Percentiles rank a stretch among this genome's conserved stretches.
These are phyloP conservation scores for Chrysopogon serrulatus DNA, from an alignment of 176 grass and related monocot species.

Conservation along the genomic window DNA sequence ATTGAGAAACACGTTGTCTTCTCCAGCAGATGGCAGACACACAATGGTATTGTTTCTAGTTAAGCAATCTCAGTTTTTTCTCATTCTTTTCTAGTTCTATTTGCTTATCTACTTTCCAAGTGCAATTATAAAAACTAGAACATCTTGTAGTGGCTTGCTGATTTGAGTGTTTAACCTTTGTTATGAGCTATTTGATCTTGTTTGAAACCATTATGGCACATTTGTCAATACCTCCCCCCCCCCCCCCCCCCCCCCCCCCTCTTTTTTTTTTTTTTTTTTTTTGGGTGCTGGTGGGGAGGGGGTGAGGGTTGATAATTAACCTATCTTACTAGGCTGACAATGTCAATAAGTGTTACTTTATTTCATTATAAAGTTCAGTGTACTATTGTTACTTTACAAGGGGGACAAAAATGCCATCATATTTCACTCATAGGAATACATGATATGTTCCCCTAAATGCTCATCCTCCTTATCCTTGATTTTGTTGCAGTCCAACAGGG, in stretches of 20 bases:
- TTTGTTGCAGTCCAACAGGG: slow-evolving; percentile 47
- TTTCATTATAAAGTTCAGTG: neutral
- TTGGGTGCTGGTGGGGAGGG: no score
- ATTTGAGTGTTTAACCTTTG: neutral
- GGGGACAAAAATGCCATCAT: neutral
- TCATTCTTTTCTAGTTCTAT: neutral
- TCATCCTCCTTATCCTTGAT: slow-evolving; percentile 2
- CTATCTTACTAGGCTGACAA: neutral
- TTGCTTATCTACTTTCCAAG: neutral
- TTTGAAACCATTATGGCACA: neutral
- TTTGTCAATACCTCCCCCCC: neutral
- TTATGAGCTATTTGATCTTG: neutral
- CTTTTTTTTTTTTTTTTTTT: no score
- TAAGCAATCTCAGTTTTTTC: neutral
- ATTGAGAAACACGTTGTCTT: slow-evolving; percentile 34
- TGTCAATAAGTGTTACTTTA: slow-evolving; percentile 3
- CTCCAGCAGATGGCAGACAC: slow-evolving; percentile 33
- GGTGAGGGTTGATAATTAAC: neutral
- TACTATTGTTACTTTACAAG: neutral
- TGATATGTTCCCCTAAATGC: neutral
- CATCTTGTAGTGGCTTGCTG: neutral
- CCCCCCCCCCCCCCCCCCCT: no score
- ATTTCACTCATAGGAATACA: neutral
- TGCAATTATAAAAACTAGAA: neutral
- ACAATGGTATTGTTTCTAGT: slow-evolving; percentile 20